Base-by-base conservation (phyloP, 2,329 filamentous ascomycete genomes). In the Orbilia oligospora region DNA sequence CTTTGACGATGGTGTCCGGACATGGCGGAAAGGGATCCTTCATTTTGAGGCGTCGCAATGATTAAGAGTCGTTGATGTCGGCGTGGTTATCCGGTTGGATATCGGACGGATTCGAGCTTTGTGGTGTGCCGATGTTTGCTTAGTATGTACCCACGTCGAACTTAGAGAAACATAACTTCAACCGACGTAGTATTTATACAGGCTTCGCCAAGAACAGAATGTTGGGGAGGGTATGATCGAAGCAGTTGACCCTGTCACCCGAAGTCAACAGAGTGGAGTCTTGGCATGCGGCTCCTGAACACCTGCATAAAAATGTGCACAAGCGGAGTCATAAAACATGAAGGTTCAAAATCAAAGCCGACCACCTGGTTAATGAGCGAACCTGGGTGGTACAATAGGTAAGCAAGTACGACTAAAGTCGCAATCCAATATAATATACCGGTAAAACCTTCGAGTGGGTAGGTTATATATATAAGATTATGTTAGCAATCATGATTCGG, bases 1-100 rank as follows among this genome's bases (percentile, higher is more conserved):
- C 87, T 71, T 85, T 83, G 76, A 85, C 83, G 49, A 89, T 85
- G 18, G 48, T 36, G 9, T 71, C 75, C 14, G 75, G 75, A 38
- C 75, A 78, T 12, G 67, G 53, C 4, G 68, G 75, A 5, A 78
- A 55, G 27, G 75, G 75, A 18, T 78, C 75, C 36, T 69, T 53
- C 75, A 78, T 77, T 18, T 49, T 70, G 33, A 44, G 1, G 51
- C 20, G 20, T 36, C 51, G n/a, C 20, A 18, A 46, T n/a, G 24
- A 22, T 0, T 49, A 3, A 9, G 22, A 18, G 30, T 38, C 8
- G 30, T 4, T 9, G n/a, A 22, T n/a, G 33, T 41, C 18, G 33
- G 33, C 22, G 22, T 10, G 6, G 5, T 18, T 61, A 24, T 3
- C 27, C 27, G 6, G 38, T n/a, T 24, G 33, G 36, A 24, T 61